Conservation (phyloP, 78 protist genomes). For the Chrysochromulina parva region DNA sequence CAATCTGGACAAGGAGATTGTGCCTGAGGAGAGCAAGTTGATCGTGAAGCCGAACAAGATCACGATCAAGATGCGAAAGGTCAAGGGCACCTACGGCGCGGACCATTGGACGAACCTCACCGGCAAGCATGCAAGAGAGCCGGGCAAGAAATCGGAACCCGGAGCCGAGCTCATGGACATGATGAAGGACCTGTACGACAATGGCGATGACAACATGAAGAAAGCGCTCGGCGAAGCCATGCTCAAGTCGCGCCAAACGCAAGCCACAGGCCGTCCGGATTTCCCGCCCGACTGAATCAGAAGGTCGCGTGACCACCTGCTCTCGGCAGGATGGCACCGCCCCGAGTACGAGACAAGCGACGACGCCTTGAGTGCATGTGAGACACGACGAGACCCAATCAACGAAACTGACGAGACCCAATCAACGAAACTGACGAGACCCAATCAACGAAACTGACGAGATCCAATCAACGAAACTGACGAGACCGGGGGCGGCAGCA, state of each 20-base stretch:
- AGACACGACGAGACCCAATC: too few relatives aligned
- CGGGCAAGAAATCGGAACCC: background rate
- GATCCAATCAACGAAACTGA: too few relatives aligned
- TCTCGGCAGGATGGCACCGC: too few relatives aligned
- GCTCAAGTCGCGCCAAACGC: background rate
- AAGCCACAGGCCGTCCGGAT: too few relatives aligned
- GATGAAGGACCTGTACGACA: background rate
- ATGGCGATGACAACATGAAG: background rate
- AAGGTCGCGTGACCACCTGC: too few relatives aligned
- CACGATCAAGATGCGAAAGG: background rate
- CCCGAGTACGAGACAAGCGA: too few relatives aligned
- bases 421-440: too few relatives aligned
- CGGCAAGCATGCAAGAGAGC: background rate
- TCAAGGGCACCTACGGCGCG: background rate
- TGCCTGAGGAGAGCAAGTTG: background rate
- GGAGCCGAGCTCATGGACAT: background rate
- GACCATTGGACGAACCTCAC: background rate
- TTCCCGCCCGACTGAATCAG: too few relatives aligned
- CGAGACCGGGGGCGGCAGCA: too few relatives aligned
- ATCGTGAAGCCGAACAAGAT: background rate
- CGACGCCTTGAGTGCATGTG: too few relatives aligned
- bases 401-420: too few relatives aligned
- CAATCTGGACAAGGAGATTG: background rate
- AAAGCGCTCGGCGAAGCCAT: background rate
- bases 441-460: too few relatives aligned